Conservation (phyloP, 2,329 filamentous ascomycete genomes). For the Ophiostoma montium region DNA sequence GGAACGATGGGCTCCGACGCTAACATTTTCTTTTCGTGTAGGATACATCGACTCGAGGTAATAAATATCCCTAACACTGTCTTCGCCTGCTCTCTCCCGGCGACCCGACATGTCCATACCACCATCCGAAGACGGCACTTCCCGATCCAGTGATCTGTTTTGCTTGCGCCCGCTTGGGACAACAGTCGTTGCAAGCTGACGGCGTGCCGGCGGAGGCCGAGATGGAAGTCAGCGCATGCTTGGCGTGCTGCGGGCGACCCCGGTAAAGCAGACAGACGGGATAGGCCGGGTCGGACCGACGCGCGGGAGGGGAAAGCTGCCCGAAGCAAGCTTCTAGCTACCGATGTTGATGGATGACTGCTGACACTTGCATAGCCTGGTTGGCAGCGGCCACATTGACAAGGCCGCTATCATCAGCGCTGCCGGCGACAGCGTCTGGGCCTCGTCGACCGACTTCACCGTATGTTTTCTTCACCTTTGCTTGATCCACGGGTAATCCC, state of each 20-base stretch:
- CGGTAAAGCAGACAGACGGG: no score
- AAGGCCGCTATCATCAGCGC: conserved; percentile 73
- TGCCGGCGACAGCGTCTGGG: conserved; percentile 72
- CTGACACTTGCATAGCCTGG: conserved; percentile 43
- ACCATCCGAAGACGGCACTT: not conserved
- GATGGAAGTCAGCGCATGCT: no score
- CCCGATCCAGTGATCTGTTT: no score
- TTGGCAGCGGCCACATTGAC: conserved; percentile 66
- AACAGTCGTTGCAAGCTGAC: no score
- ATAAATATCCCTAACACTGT: not conserved
- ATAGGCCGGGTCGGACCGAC: no score
- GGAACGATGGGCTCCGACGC: not conserved
- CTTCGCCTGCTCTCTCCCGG: not conserved
- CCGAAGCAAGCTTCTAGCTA: no score
- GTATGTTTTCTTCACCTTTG: conserved; percentile 39
- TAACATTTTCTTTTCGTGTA: not conserved
- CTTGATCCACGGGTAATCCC: not conserved
- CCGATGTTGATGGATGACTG: not conserved
- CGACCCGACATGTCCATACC: not conserved
- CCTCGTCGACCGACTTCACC: conserved; percentile 52
- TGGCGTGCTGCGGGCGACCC: no score
- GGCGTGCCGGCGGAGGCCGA: no score
- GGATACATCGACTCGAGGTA: conserved; percentile 14
- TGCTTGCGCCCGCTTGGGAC: no score
- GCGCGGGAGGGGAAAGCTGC: no score